Base-by-base conservation (phyloP, 257 asterid genomes). In the Solanum bulbocastanum region DNA sequence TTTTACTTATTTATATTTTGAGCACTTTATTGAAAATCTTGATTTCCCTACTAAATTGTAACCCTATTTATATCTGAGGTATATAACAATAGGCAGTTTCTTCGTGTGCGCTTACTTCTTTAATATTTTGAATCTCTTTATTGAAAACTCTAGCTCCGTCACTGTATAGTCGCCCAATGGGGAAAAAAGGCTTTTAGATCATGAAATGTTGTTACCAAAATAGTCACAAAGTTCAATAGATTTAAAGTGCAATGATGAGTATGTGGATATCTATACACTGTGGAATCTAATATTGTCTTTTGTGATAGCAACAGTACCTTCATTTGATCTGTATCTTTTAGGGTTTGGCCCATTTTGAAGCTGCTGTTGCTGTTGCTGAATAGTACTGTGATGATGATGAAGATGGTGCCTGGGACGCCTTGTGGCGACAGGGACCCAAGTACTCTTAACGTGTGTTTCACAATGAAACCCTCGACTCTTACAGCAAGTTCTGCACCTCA, bases 401-500 rank as follows among this genome's bases (percentile, higher is more conserved):
- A 46, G 86, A 46, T 72, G 90, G 65, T 92, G 91, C 27, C 93
- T 87, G 20, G 93, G 94, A 9, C 94, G 95, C 81, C 97, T 39
- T 44, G 69, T 89, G 0, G 94, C 89, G 14, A 93, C 92, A 39
- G 98, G 98, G 13, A 94, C 91, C 98, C 98, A 95, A 76, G 98
- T 95, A 92, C 98, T 95, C 86, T 89, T 94, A n/a, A 95, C 93
- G 86, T 95, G 98, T 3, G 98, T 95, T 79, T 90, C 93, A 87
- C 98, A 95, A 71, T 92, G 94, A 75, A 92, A 94, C 11, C 96
- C 97, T 68, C 98, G 93, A 89, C 89, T 89, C 86, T 90, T 94
- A 62, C 98, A 95, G 90, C 98, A 95, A 86, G 96, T 94, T 74
- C 98, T 91, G 71, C 98, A 95, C 86, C 98, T 58, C 83, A 90